These are phyloP conservation scores for Petunia hybrid DNA, from an alignment of 305 asterid species.

Conservation along the genomic window DNA sequence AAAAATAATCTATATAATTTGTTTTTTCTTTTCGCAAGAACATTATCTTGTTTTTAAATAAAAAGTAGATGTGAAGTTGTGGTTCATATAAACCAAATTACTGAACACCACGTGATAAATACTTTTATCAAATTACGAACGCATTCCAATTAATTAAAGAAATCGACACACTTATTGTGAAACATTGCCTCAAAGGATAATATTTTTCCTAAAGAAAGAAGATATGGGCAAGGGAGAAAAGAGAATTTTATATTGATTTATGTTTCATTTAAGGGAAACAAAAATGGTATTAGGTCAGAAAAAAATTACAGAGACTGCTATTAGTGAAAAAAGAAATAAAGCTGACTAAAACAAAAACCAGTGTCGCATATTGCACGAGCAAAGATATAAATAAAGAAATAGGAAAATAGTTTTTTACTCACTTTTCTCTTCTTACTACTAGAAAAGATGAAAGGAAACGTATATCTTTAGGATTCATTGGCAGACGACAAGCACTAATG, in stretches of 20 bases:
- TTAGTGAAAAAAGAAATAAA: slow-evolving; percentile 34
- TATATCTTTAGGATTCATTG: neutral
- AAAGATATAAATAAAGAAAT: neutral
- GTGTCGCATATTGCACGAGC: slow-evolving; percentile 26
- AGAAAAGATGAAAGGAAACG: neutral
- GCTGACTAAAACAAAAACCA: neutral
- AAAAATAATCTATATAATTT: too few relatives aligned
- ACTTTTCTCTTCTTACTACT: neutral
- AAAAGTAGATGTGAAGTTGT: neutral
- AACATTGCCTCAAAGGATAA: neutral
- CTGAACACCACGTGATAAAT: too few relatives aligned
- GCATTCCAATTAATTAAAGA: neutral
- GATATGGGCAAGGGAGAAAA: neutral
- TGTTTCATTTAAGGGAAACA: slow-evolving; percentile 54
- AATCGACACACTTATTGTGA: neutral
- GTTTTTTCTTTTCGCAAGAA: too few relatives aligned
- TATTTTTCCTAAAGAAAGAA: neutral
- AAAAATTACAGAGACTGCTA: slow-evolving; percentile 37
- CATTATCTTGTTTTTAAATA: too few relatives aligned
- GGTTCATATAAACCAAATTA: neutral
- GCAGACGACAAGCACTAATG: slow-evolving; percentile 29
- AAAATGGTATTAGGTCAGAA: slow-evolving; percentile 47
- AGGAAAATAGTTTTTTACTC: neutral
- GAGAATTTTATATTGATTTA: slow-evolving; percentile 5
- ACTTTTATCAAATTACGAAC: too few relatives aligned